Conservation (phyloP, 1,284 basidiomycete genomes). For the Austropuccinia psidii region DNA sequence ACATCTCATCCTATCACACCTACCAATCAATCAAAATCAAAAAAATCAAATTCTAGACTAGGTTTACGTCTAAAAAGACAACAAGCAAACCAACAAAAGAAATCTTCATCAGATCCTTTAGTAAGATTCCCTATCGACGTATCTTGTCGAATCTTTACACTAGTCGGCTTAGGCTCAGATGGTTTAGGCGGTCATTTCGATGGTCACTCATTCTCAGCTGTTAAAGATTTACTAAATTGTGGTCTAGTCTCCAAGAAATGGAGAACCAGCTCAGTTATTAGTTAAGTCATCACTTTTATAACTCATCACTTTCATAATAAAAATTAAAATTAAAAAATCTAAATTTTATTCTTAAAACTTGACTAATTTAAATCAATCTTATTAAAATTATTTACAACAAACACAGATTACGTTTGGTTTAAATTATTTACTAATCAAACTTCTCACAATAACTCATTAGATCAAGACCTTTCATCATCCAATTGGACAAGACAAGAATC, state of each 20-base stretch:
- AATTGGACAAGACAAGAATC: slow-evolving; percentile 27
- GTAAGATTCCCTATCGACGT: neutral
- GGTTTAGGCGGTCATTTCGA: slow-evolving; percentile 17
- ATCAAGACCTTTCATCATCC: neutral
- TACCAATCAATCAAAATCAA: too few relatives aligned
- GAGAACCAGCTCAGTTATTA: slow-evolving; percentile 2
- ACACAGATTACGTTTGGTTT: slow-evolving; percentile 22
- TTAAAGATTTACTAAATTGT: slow-evolving; percentile 20
- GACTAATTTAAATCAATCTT: too few relatives aligned
- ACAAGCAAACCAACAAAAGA: neutral
- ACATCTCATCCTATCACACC: too few relatives aligned
- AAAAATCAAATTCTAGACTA: too few relatives aligned
- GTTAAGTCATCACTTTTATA: neutral
- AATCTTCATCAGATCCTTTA: neutral
- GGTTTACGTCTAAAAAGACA: slow-evolving; percentile 5
- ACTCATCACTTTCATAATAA: neutral
- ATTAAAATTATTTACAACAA: too few relatives aligned
- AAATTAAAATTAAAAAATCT: neutral
- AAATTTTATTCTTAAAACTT: neutral
- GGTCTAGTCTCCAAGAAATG: slow-evolving; percentile 22
- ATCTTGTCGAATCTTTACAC: slow-evolving; percentile 7
- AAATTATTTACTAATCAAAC: slow-evolving; percentile 1
- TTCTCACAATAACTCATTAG: neutral
- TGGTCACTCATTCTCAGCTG: slow-evolving; percentile 13
- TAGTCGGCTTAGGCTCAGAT: slow-evolving; percentile 19